A percentile compares a stretch with the other conserved stretches of the same genome.
Evolutionary conservation across 2,329 filamentous ascomycete genomes (phyloP).

Genomic region (Colletotrichum sp.): DNA sequence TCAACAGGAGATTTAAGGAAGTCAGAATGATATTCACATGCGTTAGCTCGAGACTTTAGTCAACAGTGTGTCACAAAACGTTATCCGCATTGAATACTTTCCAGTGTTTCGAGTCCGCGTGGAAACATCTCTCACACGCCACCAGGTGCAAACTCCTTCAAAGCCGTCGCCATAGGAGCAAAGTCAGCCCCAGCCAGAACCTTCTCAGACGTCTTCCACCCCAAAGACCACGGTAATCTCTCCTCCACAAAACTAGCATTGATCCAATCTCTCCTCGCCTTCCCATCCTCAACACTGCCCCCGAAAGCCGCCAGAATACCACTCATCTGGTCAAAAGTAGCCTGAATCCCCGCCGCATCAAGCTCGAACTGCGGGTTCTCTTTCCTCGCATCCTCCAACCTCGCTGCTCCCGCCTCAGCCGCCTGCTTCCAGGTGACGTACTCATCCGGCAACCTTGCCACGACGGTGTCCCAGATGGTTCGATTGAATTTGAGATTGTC

Average conservation of each 20-base stretch:
- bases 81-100: fast-evolving
- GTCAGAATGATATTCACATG: fast-evolving
- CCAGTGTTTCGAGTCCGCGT: neutral
- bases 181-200: neutral
- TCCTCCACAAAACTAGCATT: constrained; percentile 1
- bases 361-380: neutral
- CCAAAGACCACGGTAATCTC: neutral
- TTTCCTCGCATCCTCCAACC: neutral
- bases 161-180: neutral
- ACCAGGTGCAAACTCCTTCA: neutral
- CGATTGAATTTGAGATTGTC: neutral
- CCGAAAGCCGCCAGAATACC: neutral
- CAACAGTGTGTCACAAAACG: fast-evolving
- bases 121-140: neutral
- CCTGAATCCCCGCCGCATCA: neutral
- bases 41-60: neutral
- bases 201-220: neutral
- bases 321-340: constrained; percentile 2
- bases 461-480: neutral
- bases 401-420: neutral
- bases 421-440: constrained; percentile 1
- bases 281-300: neutral
- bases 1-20: neutral
- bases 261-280: neutral
- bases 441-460: neutral